Percentiles rank a stretch among this genome's conserved stretches.
Conservation (phyloP, 1,139 yeast genomes). For the Debaryomyces psychrophilus region DNA sequence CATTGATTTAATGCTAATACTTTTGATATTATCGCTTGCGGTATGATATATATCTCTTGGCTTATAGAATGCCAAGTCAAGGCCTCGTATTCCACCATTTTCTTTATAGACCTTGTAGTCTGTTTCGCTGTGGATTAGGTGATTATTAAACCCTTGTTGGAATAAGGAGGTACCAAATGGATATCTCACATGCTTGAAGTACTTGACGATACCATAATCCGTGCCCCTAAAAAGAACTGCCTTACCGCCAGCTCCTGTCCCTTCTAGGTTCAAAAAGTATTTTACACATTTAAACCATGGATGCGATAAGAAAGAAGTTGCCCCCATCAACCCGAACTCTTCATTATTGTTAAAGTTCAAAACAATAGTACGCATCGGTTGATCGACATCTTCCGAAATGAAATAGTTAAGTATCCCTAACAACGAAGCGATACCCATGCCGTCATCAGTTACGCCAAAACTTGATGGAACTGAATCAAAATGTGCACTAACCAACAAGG, state of each 20-base stretch:
- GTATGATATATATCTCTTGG: constrained; percentile 90
- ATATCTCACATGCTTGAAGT: constrained; percentile 52
- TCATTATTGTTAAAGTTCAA: constrained; percentile 90
- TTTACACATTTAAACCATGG: constrained; percentile 69
- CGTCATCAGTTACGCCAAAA: constrained; percentile 90
- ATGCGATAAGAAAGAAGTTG: constrained; percentile 71
- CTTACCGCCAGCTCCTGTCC: constrained; percentile 95
- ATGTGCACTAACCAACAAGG: constrained; percentile 79
- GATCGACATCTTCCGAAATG: constrained; percentile 39
- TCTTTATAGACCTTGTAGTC: constrained; percentile 75
- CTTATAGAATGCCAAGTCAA: constrained; percentile 62
- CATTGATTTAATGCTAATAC: constrained; percentile 64
- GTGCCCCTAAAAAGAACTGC: constrained; percentile 84
- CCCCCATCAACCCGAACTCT: constrained; percentile 88
- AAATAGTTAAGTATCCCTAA: constrained; percentile 66
- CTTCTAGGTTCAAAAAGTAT: constrained; percentile 83
- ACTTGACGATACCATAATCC: constrained; percentile 64
- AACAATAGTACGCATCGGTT: constrained; percentile 71
- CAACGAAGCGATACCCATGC: constrained; percentile 86
- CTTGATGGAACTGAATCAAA: constrained; percentile 89
- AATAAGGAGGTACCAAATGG: constrained; percentile 81
- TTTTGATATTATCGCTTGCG: constrained; percentile 65
- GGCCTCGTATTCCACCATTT: constrained; percentile 70
- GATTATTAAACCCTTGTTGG: constrained; percentile 79
- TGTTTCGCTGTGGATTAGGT: constrained; percentile 78